A percentile compares a stretch with the other conserved stretches of the same genome.
These are phyloP conservation scores for Lepidium didymum DNA, from an alignment of 345 rosid genomes.

Conservation along the genomic window DNA sequence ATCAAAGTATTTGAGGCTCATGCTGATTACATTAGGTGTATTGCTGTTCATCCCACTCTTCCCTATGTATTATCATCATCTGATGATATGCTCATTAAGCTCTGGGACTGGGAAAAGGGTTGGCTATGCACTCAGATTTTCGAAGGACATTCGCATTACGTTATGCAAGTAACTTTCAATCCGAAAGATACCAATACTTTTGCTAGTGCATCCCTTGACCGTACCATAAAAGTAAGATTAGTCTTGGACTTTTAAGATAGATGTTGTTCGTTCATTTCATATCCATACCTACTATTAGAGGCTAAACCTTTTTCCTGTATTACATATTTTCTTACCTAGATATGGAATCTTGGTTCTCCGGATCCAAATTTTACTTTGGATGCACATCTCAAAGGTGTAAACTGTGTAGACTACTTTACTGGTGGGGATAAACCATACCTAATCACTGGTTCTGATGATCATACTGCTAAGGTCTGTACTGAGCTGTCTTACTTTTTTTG, in stretches of 20 bases:
- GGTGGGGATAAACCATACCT: constrained; percentile 68
- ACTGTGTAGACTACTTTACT: constrained; percentile 74
- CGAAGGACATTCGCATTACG: constrained; percentile 88
- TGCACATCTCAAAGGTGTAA: constrained; percentile 83
- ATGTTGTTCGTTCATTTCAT: background rate
- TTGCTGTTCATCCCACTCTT: constrained; percentile 69
- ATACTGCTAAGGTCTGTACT: constrained; percentile 70
- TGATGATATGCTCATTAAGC: constrained; percentile 80
- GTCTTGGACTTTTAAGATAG: background rate
- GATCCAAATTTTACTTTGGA: constrained; percentile 69
- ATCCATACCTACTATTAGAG: background rate
- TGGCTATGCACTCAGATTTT: constrained; percentile 68
- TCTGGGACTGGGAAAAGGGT: constrained; percentile 89
- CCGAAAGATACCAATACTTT: constrained; percentile 73
- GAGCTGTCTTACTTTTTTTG: constrained; percentile 1
- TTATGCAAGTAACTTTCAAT: constrained; percentile 81
- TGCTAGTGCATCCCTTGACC: constrained; percentile 84
- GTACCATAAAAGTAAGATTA: constrained; percentile 53
- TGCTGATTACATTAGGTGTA: constrained; percentile 73
- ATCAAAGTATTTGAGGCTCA: constrained; percentile 78
- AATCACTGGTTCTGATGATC: constrained; percentile 89
- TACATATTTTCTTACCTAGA: constrained; percentile 36
- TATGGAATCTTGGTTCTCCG: constrained; percentile 87
- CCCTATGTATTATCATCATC: constrained; percentile 68
- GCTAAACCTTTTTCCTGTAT: background rate